Percentiles rank a stretch among this genome's conserved stretches.
Conservation (phyloP, 2,329 filamentous ascomycete genomes). For the Geosmithia putterillii region DNA sequence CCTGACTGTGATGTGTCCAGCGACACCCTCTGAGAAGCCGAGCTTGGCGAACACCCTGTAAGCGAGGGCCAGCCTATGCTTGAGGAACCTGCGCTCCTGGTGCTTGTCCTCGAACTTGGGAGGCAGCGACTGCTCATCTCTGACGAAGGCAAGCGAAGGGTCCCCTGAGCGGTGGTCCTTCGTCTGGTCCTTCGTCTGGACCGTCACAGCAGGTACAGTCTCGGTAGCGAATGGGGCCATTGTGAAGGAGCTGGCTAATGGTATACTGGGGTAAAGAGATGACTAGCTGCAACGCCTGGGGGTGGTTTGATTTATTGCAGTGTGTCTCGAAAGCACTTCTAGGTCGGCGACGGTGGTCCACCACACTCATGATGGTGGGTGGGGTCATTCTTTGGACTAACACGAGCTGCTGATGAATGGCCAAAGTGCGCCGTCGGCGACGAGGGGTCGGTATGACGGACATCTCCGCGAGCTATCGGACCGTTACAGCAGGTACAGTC, state of each 20-base stretch:
- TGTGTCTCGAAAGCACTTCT: no score
- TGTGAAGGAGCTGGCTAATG: not conserved
- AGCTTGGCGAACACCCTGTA: slow-evolving; percentile 33
- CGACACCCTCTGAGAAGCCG: slow-evolving; percentile 47
- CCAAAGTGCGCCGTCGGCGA: no score
- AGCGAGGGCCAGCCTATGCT: slow-evolving; percentile 29
- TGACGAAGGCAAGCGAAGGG: not conserved
- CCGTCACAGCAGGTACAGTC: not conserved
- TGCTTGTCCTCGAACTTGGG: slow-evolving; percentile 40
- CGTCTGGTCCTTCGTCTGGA: not conserved
- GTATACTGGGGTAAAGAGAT: no score
- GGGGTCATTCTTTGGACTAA: no score
- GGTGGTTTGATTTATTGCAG: no score
- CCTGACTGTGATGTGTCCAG: slow-evolving; percentile 51
- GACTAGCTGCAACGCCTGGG: no score
- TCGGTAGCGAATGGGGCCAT: not conserved
- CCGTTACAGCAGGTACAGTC: no score
- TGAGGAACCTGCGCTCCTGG: slow-evolving; percentile 17
- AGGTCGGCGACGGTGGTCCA: no score
- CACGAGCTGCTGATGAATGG: no score
- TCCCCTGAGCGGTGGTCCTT: not conserved
- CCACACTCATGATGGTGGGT: no score
- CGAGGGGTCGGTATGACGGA: no score
- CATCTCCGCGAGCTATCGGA: no score
- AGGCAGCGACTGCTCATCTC: slow-evolving; percentile 12